phyloP scores from a whole-genome alignment of 306 rosid species.

The Alnus glutinosa region DNA sequence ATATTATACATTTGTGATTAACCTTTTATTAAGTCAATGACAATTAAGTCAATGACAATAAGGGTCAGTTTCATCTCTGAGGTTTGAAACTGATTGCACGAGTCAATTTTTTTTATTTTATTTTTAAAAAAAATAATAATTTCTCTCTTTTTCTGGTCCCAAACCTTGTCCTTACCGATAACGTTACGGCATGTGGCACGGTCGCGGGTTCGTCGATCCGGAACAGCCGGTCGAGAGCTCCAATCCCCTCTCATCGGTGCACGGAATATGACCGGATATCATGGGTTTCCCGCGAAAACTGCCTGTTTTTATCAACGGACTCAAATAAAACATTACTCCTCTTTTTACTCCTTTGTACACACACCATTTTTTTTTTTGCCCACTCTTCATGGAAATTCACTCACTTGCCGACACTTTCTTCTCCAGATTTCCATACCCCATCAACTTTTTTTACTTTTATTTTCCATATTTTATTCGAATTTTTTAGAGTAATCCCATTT shows the following conservation, averaged over 20 bases:
- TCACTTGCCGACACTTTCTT: constrained; percentile 53
- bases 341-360: not conserved
- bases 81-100: not conserved
- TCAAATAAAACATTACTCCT: not conserved
- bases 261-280: constrained; percentile 36
- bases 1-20: too few relatives aligned
- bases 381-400: constrained; percentile 37
- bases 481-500: constrained; percentile 4
- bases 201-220: constrained; percentile 37
- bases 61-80: not conserved
- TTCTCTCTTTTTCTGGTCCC: not conserved
- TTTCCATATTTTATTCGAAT: not conserved
- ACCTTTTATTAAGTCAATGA: too few relatives aligned
- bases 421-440: constrained; percentile 19
- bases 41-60: too few relatives aligned
- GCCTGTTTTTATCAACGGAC: constrained; percentile 34
- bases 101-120: not conserved
- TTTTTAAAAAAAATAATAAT: too few relatives aligned
- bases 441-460: not conserved
- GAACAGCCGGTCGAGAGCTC: constrained; percentile 34
- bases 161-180: not conserved
- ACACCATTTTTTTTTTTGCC: constrained; percentile 5
- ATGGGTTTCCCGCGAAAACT: constrained; percentile 60
- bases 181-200: constrained; percentile 5
- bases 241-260: constrained; percentile 12